Evolutionary conservation across 1,284 basidiomycete genomes (phyloP), one percentile per base, ranked within the genome.

Genomic region (Rhodofomes roseus): DNA sequence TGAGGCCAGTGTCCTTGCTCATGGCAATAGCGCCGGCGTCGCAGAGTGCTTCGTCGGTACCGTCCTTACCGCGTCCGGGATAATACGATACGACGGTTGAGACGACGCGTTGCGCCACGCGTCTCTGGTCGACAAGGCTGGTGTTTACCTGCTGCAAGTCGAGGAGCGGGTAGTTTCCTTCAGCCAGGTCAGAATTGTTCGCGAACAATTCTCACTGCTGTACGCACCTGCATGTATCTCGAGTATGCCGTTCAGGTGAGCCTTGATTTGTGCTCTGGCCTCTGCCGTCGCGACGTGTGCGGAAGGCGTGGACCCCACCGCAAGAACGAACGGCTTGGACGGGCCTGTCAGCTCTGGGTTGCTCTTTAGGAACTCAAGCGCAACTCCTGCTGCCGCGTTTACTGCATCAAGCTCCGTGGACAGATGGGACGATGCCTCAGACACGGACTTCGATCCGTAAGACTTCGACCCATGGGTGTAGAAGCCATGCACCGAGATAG

Each of bases 101-200:
- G 39, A 90, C 77, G 0, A 95, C 87, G 27, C 79, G 77, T 62
- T 93, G 84, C 2, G 92, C 81, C 60, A 94, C 84, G 37, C 80
- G 76, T 2, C 76, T 72, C 22, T 74, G 71, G 16, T 81, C 74
- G 44, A 93, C 81, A 56, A 94, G 74, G 6, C 79, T 79, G 0
- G 93, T 95, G 61, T 89, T 81, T 60, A 88, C 76, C 71, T 95
- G 93, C 73, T 95, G 93, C 46, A 94, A 78, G 73, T 95, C 93
- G 57, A 90, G 79, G 74, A 94, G 81, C 2, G 91, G 87, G 69
- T 95, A 96, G 73, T 93, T 92, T 27, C 90, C 90, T 85, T 65
- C 46, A 65, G 4, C 12, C 12, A 14, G 8, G 56, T 57, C 34
- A 34, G 31, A 31, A 23, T n/a, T 7, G 14, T 18, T 3, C 4